Base-by-base conservation (phyloP, 768 basidiomycete genomes). In the Macrolepiota fuliginosa region DNA sequence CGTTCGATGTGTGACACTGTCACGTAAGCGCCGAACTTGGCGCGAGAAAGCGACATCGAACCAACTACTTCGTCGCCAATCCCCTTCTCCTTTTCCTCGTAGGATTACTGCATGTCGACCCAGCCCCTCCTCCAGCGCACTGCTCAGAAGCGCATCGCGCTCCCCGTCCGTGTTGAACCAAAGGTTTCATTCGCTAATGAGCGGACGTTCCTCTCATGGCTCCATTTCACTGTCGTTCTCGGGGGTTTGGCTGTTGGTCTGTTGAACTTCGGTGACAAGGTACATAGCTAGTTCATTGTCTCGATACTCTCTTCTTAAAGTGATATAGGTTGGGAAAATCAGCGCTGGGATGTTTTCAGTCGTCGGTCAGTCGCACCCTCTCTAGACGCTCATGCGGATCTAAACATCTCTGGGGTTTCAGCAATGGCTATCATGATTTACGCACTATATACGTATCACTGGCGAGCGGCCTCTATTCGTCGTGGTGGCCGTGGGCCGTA, bases 401-500 rank as follows among this genome's bases (percentile, higher is more conserved):
- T 52, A 42, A n/a, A 53, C 36, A 19, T 45, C 7, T 15, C 6
- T n/a, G n/a, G 6, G n/a, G 42, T 13, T 54, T 19, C 68, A 96
- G 96, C 96, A 39, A 92, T 98, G 87, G 92, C 86, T 22, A 94
- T 98, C 62, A 98, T 99, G 97, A 72, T 92, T 10, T 99, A 99
- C 73, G 96, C 97, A 1, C 76, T 99, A 13, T 90, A 90, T 67
- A 94, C 94, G 45, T 99, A 95, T 72, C 96, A 98, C 72, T 96
- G 95, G 93, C 86, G 97, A 64, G 97, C 96, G 6, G 85, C 87
- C 27, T 91, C 94, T 25, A 99, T 99, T 70, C 87, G 96, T 54
- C 81, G 86, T 37, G 92, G 96, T 51, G 94, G 95, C 10, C 84
- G 92, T 61, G 96, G 94, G 7, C 96, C 96, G 6, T 98, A 98